Conservation (phyloP, 106 monocot species). For the Triglochin maritima region DNA sequence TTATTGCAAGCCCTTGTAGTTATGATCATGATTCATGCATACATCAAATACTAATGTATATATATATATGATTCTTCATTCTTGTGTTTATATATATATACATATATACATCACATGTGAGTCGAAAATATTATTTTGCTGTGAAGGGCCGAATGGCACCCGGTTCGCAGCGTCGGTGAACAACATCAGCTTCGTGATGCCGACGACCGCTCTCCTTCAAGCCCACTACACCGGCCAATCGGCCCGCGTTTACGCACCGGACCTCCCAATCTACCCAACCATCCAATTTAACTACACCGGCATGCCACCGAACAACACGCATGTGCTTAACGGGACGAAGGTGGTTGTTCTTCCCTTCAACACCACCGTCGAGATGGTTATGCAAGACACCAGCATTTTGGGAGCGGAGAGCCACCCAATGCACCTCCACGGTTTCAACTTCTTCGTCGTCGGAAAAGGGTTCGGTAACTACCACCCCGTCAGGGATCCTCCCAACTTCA, state of each 20-base stretch:
- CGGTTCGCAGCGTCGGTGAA: conserved; percentile 8
- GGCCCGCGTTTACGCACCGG: not conserved
- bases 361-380: conserved; percentile 5
- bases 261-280: conserved; percentile 7
- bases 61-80: too few relatives aligned
- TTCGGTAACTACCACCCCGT: conserved; percentile 8
- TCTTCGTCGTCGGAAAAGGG: conserved; percentile 12
- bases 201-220: conserved; percentile 6
- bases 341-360: conserved; percentile 4
- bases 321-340: conserved; percentile 5
- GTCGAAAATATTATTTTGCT: too few relatives aligned
- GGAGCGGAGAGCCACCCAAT: conserved; percentile 12
- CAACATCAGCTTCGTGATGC: conserved; percentile 11
- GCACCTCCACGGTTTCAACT: conserved; percentile 18
- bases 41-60: too few relatives aligned
- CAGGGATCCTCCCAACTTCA: conserved; percentile 9
- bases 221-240: conserved; percentile 5
- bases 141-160: conserved; percentile 1
- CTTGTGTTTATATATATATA: too few relatives aligned
- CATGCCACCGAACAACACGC: conserved; percentile 6
- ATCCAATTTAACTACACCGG: conserved; percentile 10
- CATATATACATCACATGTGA: too few relatives aligned
- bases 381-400: conserved; percentile 16
- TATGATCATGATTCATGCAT: too few relatives aligned
- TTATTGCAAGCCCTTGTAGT: too few relatives aligned